Percentiles rank a stretch among this genome's conserved stretches.
These are phyloP conservation scores for Cyathus striatus DNA, from an alignment of 768 basidiomycete genomes.

Conservation along the genomic window DNA sequence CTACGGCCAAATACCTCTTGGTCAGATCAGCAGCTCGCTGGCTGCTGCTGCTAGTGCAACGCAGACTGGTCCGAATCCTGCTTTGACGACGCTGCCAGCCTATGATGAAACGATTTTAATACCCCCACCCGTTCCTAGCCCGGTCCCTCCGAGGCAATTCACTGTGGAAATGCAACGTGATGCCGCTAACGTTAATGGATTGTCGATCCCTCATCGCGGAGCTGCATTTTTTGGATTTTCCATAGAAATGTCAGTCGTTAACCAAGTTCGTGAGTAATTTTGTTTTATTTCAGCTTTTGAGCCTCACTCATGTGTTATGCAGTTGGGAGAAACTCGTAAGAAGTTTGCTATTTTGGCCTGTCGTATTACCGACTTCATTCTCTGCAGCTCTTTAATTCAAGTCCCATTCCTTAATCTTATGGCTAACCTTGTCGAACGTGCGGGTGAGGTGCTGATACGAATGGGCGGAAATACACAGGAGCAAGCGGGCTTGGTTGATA, in stretches of 20 bases:
- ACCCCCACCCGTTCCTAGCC: slow-evolving; percentile 44
- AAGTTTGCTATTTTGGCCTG: not conserved
- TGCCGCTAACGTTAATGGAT: slow-evolving; percentile 22
- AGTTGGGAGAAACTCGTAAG: not conserved
- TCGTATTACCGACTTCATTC: not conserved
- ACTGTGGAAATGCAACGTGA: slow-evolving; percentile 33
- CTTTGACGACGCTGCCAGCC: slow-evolving; percentile 36
- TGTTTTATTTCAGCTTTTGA: slow-evolving; percentile 1
- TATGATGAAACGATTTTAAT: slow-evolving; percentile 47
- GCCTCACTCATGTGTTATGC: not conserved
- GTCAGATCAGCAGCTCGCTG: slow-evolving; percentile 7
- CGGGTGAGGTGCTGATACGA: slow-evolving; percentile 49
- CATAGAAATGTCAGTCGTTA: slow-evolving; percentile 70
- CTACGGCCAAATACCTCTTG: slow-evolving; percentile 24
- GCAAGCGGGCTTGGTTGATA: slow-evolving; percentile 33
- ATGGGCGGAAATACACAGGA: slow-evolving; percentile 72
- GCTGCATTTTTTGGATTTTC: slow-evolving; percentile 67
- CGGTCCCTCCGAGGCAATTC: slow-evolving; percentile 37
- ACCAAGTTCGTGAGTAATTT: slow-evolving; percentile 48
- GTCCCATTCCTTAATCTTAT: slow-evolving; percentile 66
- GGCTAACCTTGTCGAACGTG: slow-evolving; percentile 50
- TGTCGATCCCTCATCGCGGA: slow-evolving; percentile 39
- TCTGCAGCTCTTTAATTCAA: slow-evolving; percentile 26
- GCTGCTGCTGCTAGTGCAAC: slow-evolving; percentile 9
- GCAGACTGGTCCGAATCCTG: slow-evolving; percentile 20